Evolutionary conservation across 345 rosid species (phyloP).

Genomic region (Abelmoschus esculentus): DNA sequence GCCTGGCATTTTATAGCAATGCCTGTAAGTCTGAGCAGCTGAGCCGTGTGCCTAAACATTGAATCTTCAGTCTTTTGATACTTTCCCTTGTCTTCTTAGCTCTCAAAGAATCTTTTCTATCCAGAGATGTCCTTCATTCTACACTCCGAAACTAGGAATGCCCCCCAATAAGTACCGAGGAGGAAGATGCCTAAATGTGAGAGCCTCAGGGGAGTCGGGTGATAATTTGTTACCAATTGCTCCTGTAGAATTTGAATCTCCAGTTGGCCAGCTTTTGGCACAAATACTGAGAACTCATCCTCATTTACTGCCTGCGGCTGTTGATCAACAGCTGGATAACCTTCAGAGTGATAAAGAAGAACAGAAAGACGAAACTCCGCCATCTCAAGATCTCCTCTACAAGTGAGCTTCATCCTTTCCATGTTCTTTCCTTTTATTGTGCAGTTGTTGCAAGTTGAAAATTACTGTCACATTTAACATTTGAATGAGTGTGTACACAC

Average conservation of each 20-base stretch:
- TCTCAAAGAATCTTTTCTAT: conserved; percentile 17
- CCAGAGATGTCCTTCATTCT: conserved; percentile 49
- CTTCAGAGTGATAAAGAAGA: conserved; percentile 53
- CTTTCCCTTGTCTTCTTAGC: not conserved
- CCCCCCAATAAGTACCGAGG: conserved; percentile 30
- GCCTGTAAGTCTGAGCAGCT: not conserved
- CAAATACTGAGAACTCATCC: conserved; percentile 83
- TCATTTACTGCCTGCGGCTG: conserved; percentile 66
- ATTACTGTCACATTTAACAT: not conserved
- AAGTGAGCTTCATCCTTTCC: conserved; percentile 40
- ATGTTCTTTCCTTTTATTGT: not conserved
- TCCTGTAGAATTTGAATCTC: conserved; percentile 74
- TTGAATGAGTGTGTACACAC: not conserved
- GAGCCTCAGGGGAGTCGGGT: conserved; percentile 49
- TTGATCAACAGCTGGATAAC: conserved; percentile 86
- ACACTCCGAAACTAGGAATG: conserved; percentile 40
- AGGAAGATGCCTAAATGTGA: conserved; percentile 41
- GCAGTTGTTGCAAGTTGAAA: not conserved
- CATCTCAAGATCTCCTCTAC: conserved; percentile 54
- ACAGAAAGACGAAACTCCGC: conserved; percentile 28
- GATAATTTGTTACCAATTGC: conserved; percentile 47
- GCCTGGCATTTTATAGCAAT: not conserved
- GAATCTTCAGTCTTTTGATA: not conserved
- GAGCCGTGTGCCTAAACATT: not conserved
- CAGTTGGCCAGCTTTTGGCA: conserved; percentile 70